These are phyloP conservation scores for Trichothecium roseum DNA, from an alignment of 2,329 filamentous ascomycete genomes.

Conservation along the genomic window DNA sequence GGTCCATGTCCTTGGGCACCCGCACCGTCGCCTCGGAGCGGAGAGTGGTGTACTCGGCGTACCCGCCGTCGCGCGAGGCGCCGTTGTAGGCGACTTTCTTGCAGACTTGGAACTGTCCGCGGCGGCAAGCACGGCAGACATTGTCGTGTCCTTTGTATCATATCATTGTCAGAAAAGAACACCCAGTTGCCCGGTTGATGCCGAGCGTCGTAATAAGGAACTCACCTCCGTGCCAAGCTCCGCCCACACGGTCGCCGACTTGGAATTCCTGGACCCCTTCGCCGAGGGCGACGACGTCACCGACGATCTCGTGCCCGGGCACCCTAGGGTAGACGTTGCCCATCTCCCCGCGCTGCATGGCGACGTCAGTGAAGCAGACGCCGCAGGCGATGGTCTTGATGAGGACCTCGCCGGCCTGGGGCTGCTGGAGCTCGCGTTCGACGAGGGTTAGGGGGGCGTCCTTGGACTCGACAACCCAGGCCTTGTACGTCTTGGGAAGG, in stretches of 20 bases:
- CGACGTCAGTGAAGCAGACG: constrained; percentile 56
- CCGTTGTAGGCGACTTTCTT: constrained; percentile 50
- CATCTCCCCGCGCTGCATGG: constrained; percentile 35
- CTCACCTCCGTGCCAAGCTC: constrained; percentile 53
- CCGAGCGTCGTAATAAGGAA: neutral
- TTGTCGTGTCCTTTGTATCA: constrained; percentile 29
- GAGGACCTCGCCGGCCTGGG: constrained; percentile 48
- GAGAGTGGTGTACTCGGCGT: constrained; percentile 46
- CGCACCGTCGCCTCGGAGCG: constrained; percentile 42
- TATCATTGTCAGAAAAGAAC: neutral
- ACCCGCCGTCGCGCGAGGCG: constrained; percentile 51
- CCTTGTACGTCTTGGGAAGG: constrained; percentile 58
- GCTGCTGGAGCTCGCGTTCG: constrained; percentile 46
- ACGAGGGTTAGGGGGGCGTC: constrained; percentile 45
- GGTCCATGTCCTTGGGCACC: constrained; percentile 32
- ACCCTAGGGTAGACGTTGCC: constrained; percentile 32
- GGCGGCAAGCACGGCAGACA: constrained; percentile 48
- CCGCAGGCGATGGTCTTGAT: constrained; percentile 64
- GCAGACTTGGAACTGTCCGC: constrained; percentile 55
- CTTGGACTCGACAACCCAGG: constrained; percentile 46
- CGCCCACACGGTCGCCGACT: constrained; percentile 55
- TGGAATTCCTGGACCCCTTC: constrained; percentile 43
- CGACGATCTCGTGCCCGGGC: constrained; percentile 59
- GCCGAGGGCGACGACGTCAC: constrained; percentile 50
- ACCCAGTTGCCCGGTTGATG: neutral